phyloP scores from a whole-genome alignment of 2,329 filamentous ascomycete species.

The Diaporthe citriasiana region DNA sequence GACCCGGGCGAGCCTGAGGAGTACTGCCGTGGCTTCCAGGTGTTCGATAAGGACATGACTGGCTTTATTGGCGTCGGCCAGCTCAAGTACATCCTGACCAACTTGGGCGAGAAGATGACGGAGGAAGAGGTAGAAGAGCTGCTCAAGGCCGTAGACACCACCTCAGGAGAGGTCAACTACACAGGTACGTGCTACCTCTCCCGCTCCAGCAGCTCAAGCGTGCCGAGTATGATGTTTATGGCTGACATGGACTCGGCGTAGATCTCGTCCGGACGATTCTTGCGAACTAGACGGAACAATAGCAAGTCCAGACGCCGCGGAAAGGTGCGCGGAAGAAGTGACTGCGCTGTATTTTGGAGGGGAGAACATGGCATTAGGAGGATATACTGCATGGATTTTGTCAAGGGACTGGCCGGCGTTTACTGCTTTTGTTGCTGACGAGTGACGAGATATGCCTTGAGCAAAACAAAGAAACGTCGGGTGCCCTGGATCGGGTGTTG shows the following conservation, averaged over 20 bases:
- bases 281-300: constrained; percentile 73
- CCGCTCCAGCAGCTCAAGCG: not conserved
- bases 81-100: constrained; percentile 97
- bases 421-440: constrained; percentile 42
- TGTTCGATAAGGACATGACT: constrained; percentile 99
- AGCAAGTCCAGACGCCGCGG: constrained; percentile 33
- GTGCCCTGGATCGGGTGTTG: constrained; percentile 33
- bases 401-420: constrained; percentile 40
- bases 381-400: constrained; percentile 42
- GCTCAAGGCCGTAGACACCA: constrained; percentile 97
- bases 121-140: constrained; percentile 99
- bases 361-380: constrained; percentile 29
- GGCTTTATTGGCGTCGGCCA: constrained; percentile 98
- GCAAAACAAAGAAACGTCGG: constrained; percentile 35
- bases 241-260: constrained; percentile 50
- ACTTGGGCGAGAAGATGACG: constrained; percentile 98
- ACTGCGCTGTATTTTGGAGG: constrained; percentile 7
- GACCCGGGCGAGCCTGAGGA: constrained; percentile 98
- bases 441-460: constrained; percentile 33
- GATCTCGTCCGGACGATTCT: constrained; percentile 90
- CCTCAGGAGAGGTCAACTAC: constrained; percentile 97
- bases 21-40: constrained; percentile 98
- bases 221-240: not conserved
- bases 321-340: constrained; percentile 12
- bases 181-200: constrained; percentile 73